Conservation (phyloP, 2,329 filamentous ascomycete species). For the Neonectria ditissima region DNA sequence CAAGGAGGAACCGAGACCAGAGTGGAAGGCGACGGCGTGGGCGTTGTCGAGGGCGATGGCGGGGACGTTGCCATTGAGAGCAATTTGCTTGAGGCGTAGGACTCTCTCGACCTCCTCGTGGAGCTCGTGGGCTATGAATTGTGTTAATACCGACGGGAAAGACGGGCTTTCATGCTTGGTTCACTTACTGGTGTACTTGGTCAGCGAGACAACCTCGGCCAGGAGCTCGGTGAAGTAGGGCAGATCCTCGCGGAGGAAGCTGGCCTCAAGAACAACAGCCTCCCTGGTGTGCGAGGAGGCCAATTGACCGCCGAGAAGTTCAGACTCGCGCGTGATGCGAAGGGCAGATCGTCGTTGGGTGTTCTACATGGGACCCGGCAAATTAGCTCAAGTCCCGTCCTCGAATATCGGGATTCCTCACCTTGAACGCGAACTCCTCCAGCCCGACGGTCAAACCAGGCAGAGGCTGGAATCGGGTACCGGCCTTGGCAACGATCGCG, state of each 20-base stretch:
- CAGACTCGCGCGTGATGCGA: constrained; percentile 93
- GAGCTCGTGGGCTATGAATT: constrained; percentile 81
- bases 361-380: constrained; percentile 67
- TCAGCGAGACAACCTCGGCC: constrained; percentile 88
- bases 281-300: constrained; percentile 90
- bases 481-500: constrained; percentile 92
- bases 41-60: constrained; percentile 86
- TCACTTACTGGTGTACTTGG: constrained; percentile 81
- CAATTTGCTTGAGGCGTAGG: constrained; percentile 82
- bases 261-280: constrained; percentile 90
- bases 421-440: constrained; percentile 98
- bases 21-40: constrained; percentile 91
- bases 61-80: constrained; percentile 70
- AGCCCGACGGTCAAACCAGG: constrained; percentile 92
- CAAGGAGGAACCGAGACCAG: constrained; percentile 84
- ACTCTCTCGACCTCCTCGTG: constrained; percentile 86
- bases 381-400: constrained; percentile 59
- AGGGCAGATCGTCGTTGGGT: constrained; percentile 89
- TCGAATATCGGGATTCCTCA: constrained; percentile 49
- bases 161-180: constrained; percentile 3
- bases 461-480: constrained; percentile 89
- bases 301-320: constrained; percentile 94
- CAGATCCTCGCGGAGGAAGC: constrained; percentile 94
- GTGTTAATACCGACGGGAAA: constrained; percentile 29
- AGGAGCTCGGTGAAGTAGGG: constrained; percentile 98